Percentiles rank a stretch among this genome's conserved stretches.
Evolutionary conservation across 495 filamentous ascomycete species (phyloP).

Genomic region (Hypoxylon subgilvum): DNA sequence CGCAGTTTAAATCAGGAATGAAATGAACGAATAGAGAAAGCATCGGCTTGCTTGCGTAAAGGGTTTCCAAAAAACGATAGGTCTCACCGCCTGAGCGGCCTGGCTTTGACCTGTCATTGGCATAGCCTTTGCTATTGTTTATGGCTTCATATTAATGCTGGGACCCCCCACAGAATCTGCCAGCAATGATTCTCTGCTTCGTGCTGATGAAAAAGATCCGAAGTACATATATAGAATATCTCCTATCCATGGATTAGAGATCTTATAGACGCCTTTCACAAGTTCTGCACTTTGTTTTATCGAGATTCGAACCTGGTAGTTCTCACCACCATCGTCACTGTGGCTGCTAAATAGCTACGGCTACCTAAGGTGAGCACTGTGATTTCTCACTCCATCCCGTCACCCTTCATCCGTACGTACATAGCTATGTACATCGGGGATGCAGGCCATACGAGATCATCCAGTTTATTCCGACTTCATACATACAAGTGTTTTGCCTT

Average conservation of each 20-base stretch:
- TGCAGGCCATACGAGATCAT: slow-evolving; percentile 22
- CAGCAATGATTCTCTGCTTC: slow-evolving; percentile 10
- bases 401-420: too few species aligned
- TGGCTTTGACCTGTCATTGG: slow-evolving; percentile 28
- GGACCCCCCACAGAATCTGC: slow-evolving; percentile 11
- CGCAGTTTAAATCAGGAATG: slow-evolving; percentile 27
- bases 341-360: neutral
- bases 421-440: neutral
- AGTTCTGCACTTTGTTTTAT: too few species aligned
- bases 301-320: slow-evolving; percentile 1
- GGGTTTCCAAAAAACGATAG: slow-evolving; percentile 25
- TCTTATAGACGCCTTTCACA: slow-evolving; percentile 2
- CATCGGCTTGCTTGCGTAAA: slow-evolving; percentile 14
- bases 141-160: slow-evolving; percentile 23
- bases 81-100: slow-evolving; percentile 23
- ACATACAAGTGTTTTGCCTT: slow-evolving; percentile 10
- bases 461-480: too few species aligned
- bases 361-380: too few species aligned
- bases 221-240: slow-evolving; percentile 3
- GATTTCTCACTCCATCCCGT: too few species aligned
- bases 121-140: slow-evolving; percentile 19
- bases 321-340: slow-evolving; percentile 5
- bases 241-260: too few species aligned
- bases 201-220: slow-evolving; percentile 8
- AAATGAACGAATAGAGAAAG: slow-evolving; percentile 16